Evolutionary conservation across 2,329 filamentous ascomycete species (phyloP).

Genomic region (Waltergamsia citrina): DNA sequence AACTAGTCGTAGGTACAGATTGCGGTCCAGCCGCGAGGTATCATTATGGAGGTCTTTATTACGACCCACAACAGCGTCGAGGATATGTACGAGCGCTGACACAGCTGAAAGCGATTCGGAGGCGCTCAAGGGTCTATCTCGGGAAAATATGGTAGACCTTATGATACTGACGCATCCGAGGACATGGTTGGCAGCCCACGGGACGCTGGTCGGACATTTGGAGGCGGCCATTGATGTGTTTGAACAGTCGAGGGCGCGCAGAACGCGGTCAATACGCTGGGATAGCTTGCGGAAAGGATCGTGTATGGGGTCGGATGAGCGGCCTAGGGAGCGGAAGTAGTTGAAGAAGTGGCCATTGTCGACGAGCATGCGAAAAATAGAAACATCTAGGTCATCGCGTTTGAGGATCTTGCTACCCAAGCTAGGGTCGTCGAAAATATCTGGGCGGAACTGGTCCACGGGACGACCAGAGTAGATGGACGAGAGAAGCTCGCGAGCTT

Average conservation of each 20-base stretch:
- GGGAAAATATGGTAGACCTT: conserved; percentile 26
- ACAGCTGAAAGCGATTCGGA: conserved; percentile 35
- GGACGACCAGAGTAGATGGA: conserved; percentile 27
- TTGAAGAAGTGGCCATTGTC: conserved; percentile 45
- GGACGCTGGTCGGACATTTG: conserved; percentile 17
- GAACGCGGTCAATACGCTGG: conserved; percentile 35
- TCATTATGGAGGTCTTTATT: not conserved
- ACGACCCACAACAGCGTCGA: conserved; percentile 31
- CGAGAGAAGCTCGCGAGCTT: conserved; percentile 42
- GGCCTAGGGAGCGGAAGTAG: conserved; percentile 36
- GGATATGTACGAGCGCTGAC: conserved; percentile 35
- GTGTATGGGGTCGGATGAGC: conserved; percentile 31
- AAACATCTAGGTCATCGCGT: conserved; percentile 36
- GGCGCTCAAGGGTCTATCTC: conserved; percentile 23
- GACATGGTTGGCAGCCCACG: conserved; percentile 41
- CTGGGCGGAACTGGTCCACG: conserved; percentile 35
- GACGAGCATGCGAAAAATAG: conserved; percentile 43
- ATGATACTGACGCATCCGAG: conserved; percentile 31
- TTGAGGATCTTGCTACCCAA: conserved; percentile 22
- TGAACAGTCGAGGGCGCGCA: conserved; percentile 30
- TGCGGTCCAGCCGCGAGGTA: conserved; percentile 20
- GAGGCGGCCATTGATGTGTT: not conserved
- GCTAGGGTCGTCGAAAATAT: conserved; percentile 27
- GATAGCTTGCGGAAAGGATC: conserved; percentile 38
- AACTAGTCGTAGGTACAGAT: conserved; percentile 38